A percentile compares a stretch with the other conserved stretches of the same genome.
Conservation (phyloP, 306 rosid genomes). For the Rosa multiflora region DNA sequence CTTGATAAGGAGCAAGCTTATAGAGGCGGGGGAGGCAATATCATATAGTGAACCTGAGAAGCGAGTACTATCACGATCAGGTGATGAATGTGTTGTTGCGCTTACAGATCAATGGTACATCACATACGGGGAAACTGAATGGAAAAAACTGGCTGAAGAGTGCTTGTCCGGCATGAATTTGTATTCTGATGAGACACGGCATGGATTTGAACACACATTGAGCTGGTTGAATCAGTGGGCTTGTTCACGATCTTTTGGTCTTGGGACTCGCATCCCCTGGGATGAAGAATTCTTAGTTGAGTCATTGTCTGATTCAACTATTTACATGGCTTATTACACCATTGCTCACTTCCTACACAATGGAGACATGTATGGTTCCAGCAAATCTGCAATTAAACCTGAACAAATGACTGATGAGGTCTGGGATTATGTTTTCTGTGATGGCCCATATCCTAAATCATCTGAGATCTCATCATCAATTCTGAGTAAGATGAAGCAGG, state of each 20-base stretch:
- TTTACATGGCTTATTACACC: constrained; percentile 96
- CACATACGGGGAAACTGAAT: constrained; percentile 66
- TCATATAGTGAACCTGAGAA: constrained; percentile 88
- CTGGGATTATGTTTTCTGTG: constrained; percentile 82
- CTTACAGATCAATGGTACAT: no score
- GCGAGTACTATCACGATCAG: constrained; percentile 75
- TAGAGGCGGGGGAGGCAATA: constrained; percentile 75
- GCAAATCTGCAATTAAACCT: constrained; percentile 54
- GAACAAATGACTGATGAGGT: constrained; percentile 79
- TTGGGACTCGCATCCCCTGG: constrained; percentile 93
- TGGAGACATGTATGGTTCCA: constrained; percentile 70
- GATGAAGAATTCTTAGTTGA: constrained; percentile 84
- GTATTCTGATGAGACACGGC: constrained; percentile 72
- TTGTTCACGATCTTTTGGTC: constrained; percentile 91
- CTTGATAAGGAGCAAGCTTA: constrained; percentile 33
- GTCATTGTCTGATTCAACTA: constrained; percentile 88
- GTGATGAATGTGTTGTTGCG: constrained; percentile 67
- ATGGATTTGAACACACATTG: constrained; percentile 90
- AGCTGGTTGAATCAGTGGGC: constrained; percentile 97
- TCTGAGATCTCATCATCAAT: constrained; percentile 55
- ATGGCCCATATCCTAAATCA: constrained; percentile 60
- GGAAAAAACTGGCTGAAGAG: constrained; percentile 78
- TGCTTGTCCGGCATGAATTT: constrained; percentile 66
- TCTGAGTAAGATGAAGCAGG: constrained; percentile 68
- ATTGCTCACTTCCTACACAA: constrained; percentile 70